Evolutionary conservation across 805 yeast species (phyloP).

Genomic region (Maudiozyma bulderi): DNA sequence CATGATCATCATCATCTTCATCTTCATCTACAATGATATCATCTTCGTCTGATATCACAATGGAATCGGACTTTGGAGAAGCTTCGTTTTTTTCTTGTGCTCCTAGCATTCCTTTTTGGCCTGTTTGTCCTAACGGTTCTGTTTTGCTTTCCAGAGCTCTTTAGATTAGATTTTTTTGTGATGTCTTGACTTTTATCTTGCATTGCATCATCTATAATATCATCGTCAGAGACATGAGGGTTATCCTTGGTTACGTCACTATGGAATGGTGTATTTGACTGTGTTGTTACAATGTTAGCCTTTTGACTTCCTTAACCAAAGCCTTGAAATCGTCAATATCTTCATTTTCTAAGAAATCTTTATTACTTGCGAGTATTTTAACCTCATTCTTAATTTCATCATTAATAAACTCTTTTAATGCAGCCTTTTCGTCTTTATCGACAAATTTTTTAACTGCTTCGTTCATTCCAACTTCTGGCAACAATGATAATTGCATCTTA

Average conservation of each 20-base stretch:
- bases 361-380: slow-evolving; percentile 36
- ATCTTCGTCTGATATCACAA: slow-evolving; percentile 4
- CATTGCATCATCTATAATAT: background rate
- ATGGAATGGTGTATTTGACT: too few relatives aligned
- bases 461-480: slow-evolving; percentile 69
- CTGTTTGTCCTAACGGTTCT: background rate
- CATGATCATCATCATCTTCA: slow-evolving; percentile 1
- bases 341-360: slow-evolving; percentile 33
- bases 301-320: slow-evolving; percentile 36
- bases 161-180: background rate
- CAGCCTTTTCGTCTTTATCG: slow-evolving; percentile 71
- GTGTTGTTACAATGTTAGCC: slow-evolving; percentile 15
- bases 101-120: background rate
- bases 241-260: too few relatives aligned
- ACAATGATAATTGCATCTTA: slow-evolving; percentile 52
- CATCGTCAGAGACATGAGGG: too few relatives aligned
- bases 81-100: background rate
- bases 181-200: background rate
- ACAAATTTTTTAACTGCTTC: slow-evolving; percentile 65
- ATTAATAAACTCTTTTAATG: slow-evolving; percentile 55
- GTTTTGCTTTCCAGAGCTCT: background rate
- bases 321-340: slow-evolving; percentile 34
- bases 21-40: slow-evolving; percentile 1
- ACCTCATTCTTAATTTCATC: slow-evolving; percentile 46
- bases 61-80: slow-evolving; percentile 8